Percentiles rank a stretch among this genome's conserved stretches.
Conservation (phyloP, 129 eudicot species). For the Pseudognaphalium luteoalbum region DNA sequence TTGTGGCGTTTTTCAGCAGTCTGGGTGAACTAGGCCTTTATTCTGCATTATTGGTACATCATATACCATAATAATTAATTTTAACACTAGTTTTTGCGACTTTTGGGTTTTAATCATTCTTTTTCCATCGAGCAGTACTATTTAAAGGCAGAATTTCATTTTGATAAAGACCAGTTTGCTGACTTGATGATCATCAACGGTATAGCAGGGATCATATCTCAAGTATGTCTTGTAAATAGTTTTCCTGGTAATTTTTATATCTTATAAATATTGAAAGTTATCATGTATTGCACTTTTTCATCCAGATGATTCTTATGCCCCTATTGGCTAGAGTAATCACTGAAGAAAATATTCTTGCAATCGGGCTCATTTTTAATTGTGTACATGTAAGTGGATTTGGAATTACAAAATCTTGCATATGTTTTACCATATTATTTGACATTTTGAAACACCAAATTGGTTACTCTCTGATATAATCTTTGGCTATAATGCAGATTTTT, state of each 20-base stretch:
- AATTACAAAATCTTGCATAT: neutral
- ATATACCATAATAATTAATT: neutral
- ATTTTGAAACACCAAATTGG: neutral
- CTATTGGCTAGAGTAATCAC: slow-evolving; percentile 55
- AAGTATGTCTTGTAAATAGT: slow-evolving; percentile 41
- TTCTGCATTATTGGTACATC: slow-evolving; percentile 59
- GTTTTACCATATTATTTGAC: neutral
- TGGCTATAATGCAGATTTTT: slow-evolving; percentile 53
- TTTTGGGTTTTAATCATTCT: slow-evolving; percentile 4
- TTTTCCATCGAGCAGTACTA: slow-evolving; percentile 50
- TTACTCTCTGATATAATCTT: slow-evolving; percentile 1
- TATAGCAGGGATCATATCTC: slow-evolving; percentile 75
- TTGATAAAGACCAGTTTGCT: slow-evolving; percentile 80
- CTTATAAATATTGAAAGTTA: neutral
- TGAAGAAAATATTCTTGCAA: slow-evolving; percentile 74
- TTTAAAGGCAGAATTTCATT: slow-evolving; percentile 78
- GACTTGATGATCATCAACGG: slow-evolving; percentile 81
- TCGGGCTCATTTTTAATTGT: slow-evolving; percentile 60
- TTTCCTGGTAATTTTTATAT: neutral
- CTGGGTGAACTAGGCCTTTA: slow-evolving; percentile 66
- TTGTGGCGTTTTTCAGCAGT: slow-evolving; percentile 61
- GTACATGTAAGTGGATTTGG: slow-evolving; percentile 49
- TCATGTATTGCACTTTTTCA: slow-evolving; percentile 22
- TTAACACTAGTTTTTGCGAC: neutral
- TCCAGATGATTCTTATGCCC: slow-evolving; percentile 85